Conservation (phyloP, 345 rosid genomes). For the Dipteronia dyeriana region DNA sequence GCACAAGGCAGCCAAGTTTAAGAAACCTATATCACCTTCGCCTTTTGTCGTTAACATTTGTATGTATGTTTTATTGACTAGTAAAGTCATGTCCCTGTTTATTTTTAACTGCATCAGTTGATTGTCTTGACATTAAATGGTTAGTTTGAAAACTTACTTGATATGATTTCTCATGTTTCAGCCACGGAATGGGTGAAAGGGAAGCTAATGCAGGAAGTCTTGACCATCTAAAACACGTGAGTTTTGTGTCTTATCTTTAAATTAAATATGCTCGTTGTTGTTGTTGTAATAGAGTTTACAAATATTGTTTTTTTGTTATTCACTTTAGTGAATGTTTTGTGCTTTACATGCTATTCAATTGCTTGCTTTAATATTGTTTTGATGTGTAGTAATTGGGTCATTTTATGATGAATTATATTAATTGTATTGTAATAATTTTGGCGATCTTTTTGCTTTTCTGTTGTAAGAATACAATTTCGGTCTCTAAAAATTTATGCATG, state of each 20-base stretch:
- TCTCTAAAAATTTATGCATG: too few species aligned
- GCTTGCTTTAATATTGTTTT: not conserved
- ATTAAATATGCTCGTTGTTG: not conserved
- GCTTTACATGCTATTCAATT: not conserved
- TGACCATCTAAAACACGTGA: constrained; percentile 94
- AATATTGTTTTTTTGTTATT: not conserved
- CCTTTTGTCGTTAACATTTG: not conserved
- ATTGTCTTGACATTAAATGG: not conserved
- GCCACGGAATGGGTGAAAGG: constrained; percentile 99
- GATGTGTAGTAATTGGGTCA: not conserved
- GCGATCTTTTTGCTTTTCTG: not conserved
- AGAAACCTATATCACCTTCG: not conserved
- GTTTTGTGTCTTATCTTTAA: constrained; percentile 13
- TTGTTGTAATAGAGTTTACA: not conserved
- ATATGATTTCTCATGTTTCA: constrained; percentile 27
- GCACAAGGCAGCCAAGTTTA: not conserved
- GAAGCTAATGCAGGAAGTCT: constrained; percentile 83
- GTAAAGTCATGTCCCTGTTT: not conserved
- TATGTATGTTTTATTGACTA: not conserved
- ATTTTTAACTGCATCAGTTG: not conserved
- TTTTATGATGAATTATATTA: not conserved
- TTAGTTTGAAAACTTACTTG: not conserved
- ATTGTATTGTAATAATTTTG: not conserved
- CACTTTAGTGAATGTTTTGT: not conserved
- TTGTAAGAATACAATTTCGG: too few species aligned